A percentile compares a stretch with the other conserved stretches of the same genome.
Evolutionary conservation across 495 filamentous ascomycete genomes (phyloP).

Genomic region (Aspergillus coremiiformis): DNA sequence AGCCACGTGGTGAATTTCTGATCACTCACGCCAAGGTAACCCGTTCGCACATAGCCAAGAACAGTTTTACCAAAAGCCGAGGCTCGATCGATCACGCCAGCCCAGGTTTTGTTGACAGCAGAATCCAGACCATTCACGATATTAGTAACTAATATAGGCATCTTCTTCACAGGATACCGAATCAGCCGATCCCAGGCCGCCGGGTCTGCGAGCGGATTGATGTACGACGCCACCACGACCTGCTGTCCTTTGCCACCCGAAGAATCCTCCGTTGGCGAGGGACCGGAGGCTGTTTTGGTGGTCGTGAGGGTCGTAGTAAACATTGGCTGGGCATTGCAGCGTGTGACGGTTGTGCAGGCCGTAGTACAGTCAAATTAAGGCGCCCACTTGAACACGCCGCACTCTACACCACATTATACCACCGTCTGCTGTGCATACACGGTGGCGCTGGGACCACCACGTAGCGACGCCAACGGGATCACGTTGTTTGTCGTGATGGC

Average conservation of each 20-base stretch:
- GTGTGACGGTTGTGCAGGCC: conserved; percentile 1
- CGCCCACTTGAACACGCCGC: neutral
- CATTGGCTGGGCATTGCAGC: neutral
- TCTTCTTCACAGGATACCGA: conserved; percentile 6
- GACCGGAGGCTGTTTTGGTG: neutral
- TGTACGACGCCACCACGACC: conserved; percentile 18
- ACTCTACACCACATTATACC: neutral
- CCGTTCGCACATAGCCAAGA: conserved; percentile 19
- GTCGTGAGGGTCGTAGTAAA: neutral
- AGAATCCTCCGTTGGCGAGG: neutral
- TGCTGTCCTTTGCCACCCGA: conserved; percentile 5
- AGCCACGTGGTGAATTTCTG: conserved; percentile 17
- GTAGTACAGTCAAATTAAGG: conserved; percentile 4
- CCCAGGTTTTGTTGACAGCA: conserved; percentile 10
- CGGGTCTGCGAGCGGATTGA: conserved; percentile 15
- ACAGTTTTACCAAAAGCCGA: conserved; percentile 8
- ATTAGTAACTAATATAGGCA: conserved; percentile 15
- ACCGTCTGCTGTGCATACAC: neutral
- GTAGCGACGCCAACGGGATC: neutral
- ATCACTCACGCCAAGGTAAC: conserved; percentile 17
- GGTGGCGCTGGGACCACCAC: neutral
- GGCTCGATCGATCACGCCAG: conserved; percentile 9
- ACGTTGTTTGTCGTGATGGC: neutral
- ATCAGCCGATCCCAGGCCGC: conserved; percentile 14
- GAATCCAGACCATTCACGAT: conserved; percentile 16